phyloP scores from a whole-genome alignment of 176 grass and related monocot genomes.

The Guadua angustifolia region DNA sequence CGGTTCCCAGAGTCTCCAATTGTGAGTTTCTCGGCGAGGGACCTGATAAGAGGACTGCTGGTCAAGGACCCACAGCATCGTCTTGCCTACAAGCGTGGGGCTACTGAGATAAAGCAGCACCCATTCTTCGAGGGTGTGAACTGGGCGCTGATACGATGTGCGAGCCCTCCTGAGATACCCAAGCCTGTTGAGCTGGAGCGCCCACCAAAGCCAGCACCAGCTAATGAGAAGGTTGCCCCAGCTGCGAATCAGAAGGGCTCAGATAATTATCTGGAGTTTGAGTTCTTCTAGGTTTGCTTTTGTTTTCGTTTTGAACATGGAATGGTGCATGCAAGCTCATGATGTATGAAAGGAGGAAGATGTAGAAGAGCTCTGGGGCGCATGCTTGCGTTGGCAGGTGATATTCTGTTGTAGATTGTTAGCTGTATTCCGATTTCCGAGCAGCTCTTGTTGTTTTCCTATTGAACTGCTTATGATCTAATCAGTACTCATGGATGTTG shows the following conservation, averaged over 20 bases:
- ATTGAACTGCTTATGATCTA: constrained; percentile 40
- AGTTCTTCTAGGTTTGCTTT: constrained; percentile 69
- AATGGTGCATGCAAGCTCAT: constrained; percentile 45
- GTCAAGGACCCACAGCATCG: constrained; percentile 78
- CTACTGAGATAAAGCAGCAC: constrained; percentile 79
- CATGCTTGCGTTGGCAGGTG: constrained; percentile 28
- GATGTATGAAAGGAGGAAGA: constrained; percentile 47
- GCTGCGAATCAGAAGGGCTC: constrained; percentile 52
- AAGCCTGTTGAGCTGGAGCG: constrained; percentile 63
- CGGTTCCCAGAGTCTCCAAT: constrained; percentile 67
- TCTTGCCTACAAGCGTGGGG: constrained; percentile 71
- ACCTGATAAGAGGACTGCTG: constrained; percentile 75
- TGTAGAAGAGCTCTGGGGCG: too few species aligned
- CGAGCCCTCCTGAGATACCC: constrained; percentile 68
- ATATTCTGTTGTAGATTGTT: constrained; percentile 46
- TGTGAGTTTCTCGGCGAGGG: constrained; percentile 71
- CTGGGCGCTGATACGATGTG: constrained; percentile 75
- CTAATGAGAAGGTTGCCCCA: constrained; percentile 47
- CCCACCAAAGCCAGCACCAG: constrained; percentile 47
- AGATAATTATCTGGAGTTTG: constrained; percentile 75
- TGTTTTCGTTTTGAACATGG: constrained; percentile 28
- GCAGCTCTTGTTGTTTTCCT: constrained; percentile 33
- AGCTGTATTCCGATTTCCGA: constrained; percentile 37
- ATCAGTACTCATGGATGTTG: constrained; percentile 43
- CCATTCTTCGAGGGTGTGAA: constrained; percentile 80